phyloP scores from a whole-genome alignment of 2,329 filamentous ascomycete species.

The Ascochyta rabiei region DNA sequence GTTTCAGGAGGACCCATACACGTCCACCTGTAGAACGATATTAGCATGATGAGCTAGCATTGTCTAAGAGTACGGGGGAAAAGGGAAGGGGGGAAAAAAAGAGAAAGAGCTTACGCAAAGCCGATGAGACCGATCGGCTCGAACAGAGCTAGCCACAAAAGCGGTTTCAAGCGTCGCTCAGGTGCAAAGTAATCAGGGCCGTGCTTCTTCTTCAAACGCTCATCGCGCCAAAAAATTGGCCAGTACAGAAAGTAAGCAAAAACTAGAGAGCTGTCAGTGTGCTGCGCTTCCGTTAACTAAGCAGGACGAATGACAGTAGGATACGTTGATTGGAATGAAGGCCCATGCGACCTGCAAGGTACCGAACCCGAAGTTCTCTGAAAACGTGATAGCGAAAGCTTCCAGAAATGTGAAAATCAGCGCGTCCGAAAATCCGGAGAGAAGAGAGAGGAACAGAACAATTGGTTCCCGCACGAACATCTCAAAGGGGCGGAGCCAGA shows the following conservation, averaged over 20 bases:
- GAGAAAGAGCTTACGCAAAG: slow-evolving; percentile 59
- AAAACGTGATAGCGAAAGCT: slow-evolving; percentile 69
- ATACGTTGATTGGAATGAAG: slow-evolving; percentile 59
- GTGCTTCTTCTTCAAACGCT: slow-evolving; percentile 41
- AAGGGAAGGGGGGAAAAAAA: no score
- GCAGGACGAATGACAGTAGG: slow-evolving; percentile 53
- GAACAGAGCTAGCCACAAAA: slow-evolving; percentile 65
- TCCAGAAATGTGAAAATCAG: slow-evolving; percentile 80
- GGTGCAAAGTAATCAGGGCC: slow-evolving; percentile 61
- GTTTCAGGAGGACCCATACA: slow-evolving; percentile 63
- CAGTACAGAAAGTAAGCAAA: slow-evolving; percentile 66
- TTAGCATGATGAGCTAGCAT: not conserved
- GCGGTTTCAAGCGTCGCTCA: slow-evolving; percentile 64
- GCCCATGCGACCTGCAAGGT: slow-evolving; percentile 63
- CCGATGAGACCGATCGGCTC: slow-evolving; percentile 71
- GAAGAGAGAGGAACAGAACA: slow-evolving; percentile 71
- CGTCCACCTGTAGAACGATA: slow-evolving; percentile 55
- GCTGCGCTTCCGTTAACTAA: no score
- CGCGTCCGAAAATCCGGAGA: slow-evolving; percentile 75
- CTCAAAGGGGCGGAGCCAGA: slow-evolving; percentile 60
- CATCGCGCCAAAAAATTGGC: slow-evolving; percentile 54
- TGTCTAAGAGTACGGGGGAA: no score
- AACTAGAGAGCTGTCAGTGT: slow-evolving; percentile 30
- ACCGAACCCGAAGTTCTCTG: slow-evolving; percentile 66
- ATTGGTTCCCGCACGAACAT: slow-evolving; percentile 79